These are phyloP conservation scores for Ogataea dorogensis DNA, from an alignment of 805 yeast species.

Conservation along the genomic window DNA sequence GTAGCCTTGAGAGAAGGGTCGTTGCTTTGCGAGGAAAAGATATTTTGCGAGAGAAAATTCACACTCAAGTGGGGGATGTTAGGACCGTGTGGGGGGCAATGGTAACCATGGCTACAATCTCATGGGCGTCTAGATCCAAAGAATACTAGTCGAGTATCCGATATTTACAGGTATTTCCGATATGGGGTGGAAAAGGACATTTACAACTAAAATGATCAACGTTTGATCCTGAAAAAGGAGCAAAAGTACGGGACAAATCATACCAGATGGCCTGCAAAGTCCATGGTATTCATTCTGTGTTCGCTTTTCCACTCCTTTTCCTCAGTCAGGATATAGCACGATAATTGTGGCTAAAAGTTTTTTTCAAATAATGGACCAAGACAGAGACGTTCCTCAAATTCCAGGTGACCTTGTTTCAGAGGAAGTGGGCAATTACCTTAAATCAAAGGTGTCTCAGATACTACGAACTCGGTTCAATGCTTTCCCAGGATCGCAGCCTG, in stretches of 20 bases:
- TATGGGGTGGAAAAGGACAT: too few species aligned
- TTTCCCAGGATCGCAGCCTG: conserved; percentile 96
- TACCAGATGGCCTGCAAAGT: too few species aligned
- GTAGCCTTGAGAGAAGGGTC: conserved; percentile 1
- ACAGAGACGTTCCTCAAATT: conserved; percentile 69
- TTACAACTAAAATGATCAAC: too few species aligned
- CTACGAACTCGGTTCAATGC: conserved; percentile 51
- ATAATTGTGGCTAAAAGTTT: conserved; percentile 2
- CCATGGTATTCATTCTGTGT: too few species aligned
- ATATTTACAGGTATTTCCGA: too few species aligned
- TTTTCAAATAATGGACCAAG: conserved; percentile 17
- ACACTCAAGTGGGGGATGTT: background rate
- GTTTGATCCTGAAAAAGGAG: too few species aligned
- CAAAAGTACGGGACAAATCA: too few species aligned
- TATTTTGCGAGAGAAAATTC: conserved; percentile 10
- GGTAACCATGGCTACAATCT: background rate
- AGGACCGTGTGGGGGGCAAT: background rate
- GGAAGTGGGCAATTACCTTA: conserved; percentile 64
- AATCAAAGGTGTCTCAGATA: conserved; percentile 63
- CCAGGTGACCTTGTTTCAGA: conserved; percentile 83
- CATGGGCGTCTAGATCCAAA: too few species aligned
- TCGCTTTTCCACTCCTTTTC: too few species aligned
- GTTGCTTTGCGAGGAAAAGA: conserved; percentile 3
- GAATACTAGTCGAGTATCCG: too few species aligned
- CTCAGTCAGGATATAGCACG: background rate